A percentile compares a stretch with the other conserved stretches of the same genome.
These are phyloP conservation scores for Closterium sp. DNA, from an alignment of 139 green algal species.

Conservation along the genomic window DNA sequence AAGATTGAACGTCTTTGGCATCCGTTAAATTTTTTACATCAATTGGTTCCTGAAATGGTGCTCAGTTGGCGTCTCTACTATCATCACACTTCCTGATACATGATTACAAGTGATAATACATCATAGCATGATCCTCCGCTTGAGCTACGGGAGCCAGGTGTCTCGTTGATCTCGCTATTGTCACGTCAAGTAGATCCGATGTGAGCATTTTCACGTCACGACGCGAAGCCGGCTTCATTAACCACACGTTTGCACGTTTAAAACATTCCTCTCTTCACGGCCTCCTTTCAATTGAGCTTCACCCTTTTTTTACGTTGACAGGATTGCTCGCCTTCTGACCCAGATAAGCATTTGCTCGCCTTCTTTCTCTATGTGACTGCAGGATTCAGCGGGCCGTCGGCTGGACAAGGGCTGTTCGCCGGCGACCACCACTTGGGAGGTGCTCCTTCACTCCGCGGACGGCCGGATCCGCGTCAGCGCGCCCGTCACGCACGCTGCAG, in stretches of 20 bases:
- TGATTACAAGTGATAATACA: not conserved
- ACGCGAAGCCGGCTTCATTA: too few relatives aligned
- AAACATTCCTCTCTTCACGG: too few relatives aligned
- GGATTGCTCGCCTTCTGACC: too few relatives aligned
- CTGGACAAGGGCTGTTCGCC: conserved; percentile 7
- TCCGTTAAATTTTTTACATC: not conserved
- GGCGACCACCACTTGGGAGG: not conserved
- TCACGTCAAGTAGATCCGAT: not conserved
- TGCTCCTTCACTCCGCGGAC: conserved; percentile 8
- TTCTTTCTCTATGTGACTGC: not conserved
- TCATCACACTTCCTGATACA: not conserved
- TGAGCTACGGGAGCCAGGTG: not conserved
- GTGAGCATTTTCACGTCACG: too few relatives aligned
- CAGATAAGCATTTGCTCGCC: too few relatives aligned
- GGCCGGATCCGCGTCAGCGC: not conserved
- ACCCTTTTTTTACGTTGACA: too few relatives aligned
- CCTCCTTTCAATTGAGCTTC: too few relatives aligned
- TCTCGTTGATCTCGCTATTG: not conserved
- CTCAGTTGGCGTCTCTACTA: not conserved
- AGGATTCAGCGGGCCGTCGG: not conserved
- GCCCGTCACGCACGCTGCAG: not conserved
- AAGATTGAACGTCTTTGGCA: too few relatives aligned
- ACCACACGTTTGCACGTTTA: too few relatives aligned
- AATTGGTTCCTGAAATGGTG: not conserved
- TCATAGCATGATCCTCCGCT: not conserved